A percentile compares a stretch with the other conserved stretches of the same genome.
phyloP scores from a whole-genome alignment of 352 stramenopile species.

The Plasmopara viticola region DNA sequence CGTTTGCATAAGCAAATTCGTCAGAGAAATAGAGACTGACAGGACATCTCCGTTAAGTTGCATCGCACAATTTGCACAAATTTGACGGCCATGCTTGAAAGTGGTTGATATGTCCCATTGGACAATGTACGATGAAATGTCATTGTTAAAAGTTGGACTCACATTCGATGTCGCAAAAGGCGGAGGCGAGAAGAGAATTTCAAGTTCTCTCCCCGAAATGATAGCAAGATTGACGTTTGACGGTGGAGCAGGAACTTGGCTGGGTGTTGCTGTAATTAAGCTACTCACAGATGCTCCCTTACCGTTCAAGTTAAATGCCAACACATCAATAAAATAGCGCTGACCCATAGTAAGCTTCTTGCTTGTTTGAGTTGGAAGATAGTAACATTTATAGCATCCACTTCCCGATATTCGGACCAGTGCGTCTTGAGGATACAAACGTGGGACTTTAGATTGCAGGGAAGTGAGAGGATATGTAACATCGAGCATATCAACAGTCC shows the following conservation, averaged over 20 bases:
- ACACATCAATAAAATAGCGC: conserved; percentile 85
- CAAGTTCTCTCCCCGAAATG: conserved; percentile 81
- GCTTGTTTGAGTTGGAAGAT: conserved; percentile 46
- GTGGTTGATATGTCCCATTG: conserved; percentile 78
- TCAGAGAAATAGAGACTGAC: conserved; percentile 21
- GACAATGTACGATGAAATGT: conserved; percentile 87
- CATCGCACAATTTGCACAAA: conserved; percentile 42
- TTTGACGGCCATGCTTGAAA: conserved; percentile 63
- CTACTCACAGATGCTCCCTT: conserved; percentile 35
- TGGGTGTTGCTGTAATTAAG: conserved; percentile 48
- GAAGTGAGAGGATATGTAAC: conserved; percentile 35
- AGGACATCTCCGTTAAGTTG: conserved; percentile 36
- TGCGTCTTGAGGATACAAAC: conserved; percentile 38
- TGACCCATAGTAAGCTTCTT: conserved; percentile 49
- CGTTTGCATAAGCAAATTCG: conserved; percentile 11
- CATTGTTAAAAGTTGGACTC: conserved; percentile 65
- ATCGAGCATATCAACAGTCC: conserved; percentile 49
- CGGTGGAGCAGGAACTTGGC: conserved; percentile 81
- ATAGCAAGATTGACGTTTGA: conserved; percentile 80
- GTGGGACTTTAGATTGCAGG: conserved; percentile 49
- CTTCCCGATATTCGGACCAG: conserved; percentile 33
- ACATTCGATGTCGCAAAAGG: conserved; percentile 38
- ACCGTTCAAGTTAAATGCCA: conserved; percentile 70
- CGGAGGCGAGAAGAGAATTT: conserved; percentile 88
- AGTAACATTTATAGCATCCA: conserved; percentile 60